These are phyloP conservation scores for Fusarium subglutinans DNA, from an alignment of 2,329 filamentous ascomycete species.

Conservation along the genomic window DNA sequence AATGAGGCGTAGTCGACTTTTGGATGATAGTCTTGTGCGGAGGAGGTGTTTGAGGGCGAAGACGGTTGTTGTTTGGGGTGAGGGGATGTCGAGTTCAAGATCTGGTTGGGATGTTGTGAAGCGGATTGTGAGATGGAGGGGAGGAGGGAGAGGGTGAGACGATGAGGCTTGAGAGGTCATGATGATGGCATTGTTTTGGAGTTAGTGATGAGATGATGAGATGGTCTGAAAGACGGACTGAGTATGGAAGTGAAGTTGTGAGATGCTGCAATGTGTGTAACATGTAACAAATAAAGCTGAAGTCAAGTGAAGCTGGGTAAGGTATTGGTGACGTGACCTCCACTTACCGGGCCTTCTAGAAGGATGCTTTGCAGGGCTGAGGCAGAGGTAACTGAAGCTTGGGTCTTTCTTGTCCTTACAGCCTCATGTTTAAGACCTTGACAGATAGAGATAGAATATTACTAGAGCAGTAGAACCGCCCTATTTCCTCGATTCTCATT, in stretches of 20 bases:
- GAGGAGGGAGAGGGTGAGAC: constrained; percentile 44
- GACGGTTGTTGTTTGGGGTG: constrained; percentile 75
- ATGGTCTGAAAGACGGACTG: fast-evolving
- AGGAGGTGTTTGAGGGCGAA: constrained; percentile 85
- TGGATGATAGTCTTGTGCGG: constrained; percentile 74
- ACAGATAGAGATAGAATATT: too few relatives aligned
- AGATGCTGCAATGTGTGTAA: not conserved
- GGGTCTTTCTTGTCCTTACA: not conserved
- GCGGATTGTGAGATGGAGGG: constrained; percentile 83
- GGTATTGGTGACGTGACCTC: constrained; percentile 23
- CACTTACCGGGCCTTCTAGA: constrained; percentile 19
- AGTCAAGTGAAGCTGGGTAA: not conserved
- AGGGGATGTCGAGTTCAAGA: constrained; percentile 77
- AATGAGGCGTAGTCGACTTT: constrained; percentile 85
- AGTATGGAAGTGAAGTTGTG: not conserved
- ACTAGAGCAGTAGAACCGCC: too few relatives aligned
- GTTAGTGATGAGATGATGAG: not conserved
- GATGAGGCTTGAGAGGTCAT: constrained; percentile 41
- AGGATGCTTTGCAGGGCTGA: constrained; percentile 8
- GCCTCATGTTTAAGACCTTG: too few relatives aligned
- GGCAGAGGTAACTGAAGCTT: not conserved
- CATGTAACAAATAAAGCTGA: not conserved
- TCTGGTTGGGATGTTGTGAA: constrained; percentile 90
- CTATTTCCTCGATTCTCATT: too few relatives aligned
- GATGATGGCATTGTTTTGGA: constrained; percentile 36